Evolutionary conservation across 768 basidiomycete genomes (phyloP), one percentile per base, ranked within the genome.

Genomic region (Lenzites betulinus): DNA sequence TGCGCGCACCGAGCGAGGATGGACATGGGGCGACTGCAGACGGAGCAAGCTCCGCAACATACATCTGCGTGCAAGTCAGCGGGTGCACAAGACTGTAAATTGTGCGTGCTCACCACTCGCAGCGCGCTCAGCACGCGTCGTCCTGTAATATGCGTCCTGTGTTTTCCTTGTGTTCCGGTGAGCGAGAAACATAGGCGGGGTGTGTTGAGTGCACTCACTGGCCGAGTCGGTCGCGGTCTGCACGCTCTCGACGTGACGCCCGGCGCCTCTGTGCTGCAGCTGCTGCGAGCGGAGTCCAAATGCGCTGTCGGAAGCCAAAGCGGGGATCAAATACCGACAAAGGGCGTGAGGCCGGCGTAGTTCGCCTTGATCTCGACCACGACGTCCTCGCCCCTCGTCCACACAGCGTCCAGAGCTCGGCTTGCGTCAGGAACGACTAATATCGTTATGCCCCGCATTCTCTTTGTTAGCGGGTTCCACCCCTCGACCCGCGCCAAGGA

Each of bases 381-480:
- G 23, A 41, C 66, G 49, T 47, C 60, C 51, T 58, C 66, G 42
- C 30, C 51, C 48, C 38, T 47, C 25, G 26, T 52, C 33, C 44
- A 59, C 38, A 64, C 58, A 51, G 12, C 59, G 42, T 38, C 52
- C 44, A 52, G 48, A 13, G 18, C 38, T 18, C 38, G 13, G 13
- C 15, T 4, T 39, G 38, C 38, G 38, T 39, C 38, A 11, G 13
- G 4, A 18, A 22, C 20, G 36, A 30, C 61, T 42, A 42, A 47
- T 18, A 18, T 39, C 41, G 35, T 22, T 35, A 87, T 90, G 89
- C 87, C 88, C 70, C 89, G 92, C 64, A 93, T 93, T 64, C 82
- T 93, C 60, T 94, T 92, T 67, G 92, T 94, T 46, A 90, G 87
- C 68, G 92, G 92, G 20, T 94, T 94, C 69, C 87, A 91, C 66